Percentiles rank a stretch among this genome's conserved stretches.
These are phyloP conservation scores for Colletotrichum viniferum DNA, from an alignment of 2,329 filamentous ascomycete genomes.

Conservation along the genomic window DNA sequence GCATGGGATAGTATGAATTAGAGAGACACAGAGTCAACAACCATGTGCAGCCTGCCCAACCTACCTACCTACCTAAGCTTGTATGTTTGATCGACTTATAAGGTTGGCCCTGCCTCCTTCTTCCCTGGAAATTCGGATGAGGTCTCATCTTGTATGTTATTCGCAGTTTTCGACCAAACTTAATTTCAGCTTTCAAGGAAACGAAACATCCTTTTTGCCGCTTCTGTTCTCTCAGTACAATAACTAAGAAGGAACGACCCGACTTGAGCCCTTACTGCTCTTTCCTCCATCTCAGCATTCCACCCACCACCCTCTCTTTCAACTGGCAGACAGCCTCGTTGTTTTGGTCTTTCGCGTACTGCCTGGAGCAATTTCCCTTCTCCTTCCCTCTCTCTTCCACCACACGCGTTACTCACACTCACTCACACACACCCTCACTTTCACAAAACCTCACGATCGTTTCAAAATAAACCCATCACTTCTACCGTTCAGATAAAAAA, in stretches of 20 bases:
- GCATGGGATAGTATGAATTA: background rate
- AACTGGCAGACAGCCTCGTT: background rate
- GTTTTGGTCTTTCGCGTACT: background rate
- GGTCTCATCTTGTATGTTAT: background rate
- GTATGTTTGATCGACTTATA: slow-evolving; percentile 6
- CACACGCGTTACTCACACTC: background rate
- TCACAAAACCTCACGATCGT: background rate
- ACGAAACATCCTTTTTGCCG: background rate
- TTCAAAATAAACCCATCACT: background rate
- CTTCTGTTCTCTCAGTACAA: background rate
- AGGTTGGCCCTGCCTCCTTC: slow-evolving; percentile 12
- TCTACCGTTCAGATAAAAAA: background rate
- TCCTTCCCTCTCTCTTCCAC: background rate
- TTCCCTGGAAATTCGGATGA: background rate
- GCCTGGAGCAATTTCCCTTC: background rate
- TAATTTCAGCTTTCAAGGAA: background rate
- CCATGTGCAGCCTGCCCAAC: background rate
- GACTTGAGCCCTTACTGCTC: background rate
- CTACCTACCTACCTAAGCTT: background rate
- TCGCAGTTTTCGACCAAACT: background rate
- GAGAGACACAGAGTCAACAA: background rate
- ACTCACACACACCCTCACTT: background rate
- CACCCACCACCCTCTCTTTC: background rate
- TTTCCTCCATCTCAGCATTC: background rate
- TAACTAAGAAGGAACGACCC: background rate